Evolutionary conservation across 1,284 basidiomycete genomes (phyloP).

Genomic region (Heterobasidion occidentale): DNA sequence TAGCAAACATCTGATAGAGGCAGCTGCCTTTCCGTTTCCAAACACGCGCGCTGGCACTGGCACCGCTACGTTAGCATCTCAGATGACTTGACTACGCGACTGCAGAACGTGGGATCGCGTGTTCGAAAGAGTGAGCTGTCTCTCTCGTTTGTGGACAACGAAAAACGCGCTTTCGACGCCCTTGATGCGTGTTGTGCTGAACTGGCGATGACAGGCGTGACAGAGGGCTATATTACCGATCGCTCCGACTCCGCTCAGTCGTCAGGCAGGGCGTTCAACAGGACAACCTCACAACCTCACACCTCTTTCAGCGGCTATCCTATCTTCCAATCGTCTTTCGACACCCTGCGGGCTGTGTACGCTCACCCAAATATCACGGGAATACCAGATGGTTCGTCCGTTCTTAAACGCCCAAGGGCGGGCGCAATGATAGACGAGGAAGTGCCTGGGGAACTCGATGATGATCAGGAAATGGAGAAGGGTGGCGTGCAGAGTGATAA

Average conservation of each 20-base stretch:
- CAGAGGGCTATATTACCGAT: constrained; percentile 39
- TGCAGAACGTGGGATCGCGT: constrained; percentile 39
- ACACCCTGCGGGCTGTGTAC: constrained; percentile 11
- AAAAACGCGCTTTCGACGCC: constrained; percentile 19
- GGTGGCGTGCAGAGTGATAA: background rate
- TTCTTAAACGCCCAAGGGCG: constrained; percentile 7
- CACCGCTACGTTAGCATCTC: constrained; percentile 14
- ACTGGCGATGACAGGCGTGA: constrained; percentile 29
- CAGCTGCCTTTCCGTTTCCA: no score
- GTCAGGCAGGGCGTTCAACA: background rate
- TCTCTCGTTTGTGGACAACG: background rate
- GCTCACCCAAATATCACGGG: constrained; percentile 3
- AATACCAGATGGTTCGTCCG: background rate
- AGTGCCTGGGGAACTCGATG: constrained; percentile 1
- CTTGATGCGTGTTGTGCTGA: background rate
- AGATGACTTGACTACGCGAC: constrained; percentile 33
- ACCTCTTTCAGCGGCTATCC: background rate
- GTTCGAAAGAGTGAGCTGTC: constrained; percentile 34
- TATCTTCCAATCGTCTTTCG: constrained; percentile 14
- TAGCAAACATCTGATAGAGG: no score
- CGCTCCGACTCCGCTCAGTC: constrained; percentile 15
- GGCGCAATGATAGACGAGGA: constrained; percentile 5
- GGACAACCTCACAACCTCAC: constrained; percentile 1
- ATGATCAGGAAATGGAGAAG: background rate
- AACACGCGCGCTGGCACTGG: background rate